Conservation (phyloP, 306 rosid species). For the Senna siamea region DNA sequence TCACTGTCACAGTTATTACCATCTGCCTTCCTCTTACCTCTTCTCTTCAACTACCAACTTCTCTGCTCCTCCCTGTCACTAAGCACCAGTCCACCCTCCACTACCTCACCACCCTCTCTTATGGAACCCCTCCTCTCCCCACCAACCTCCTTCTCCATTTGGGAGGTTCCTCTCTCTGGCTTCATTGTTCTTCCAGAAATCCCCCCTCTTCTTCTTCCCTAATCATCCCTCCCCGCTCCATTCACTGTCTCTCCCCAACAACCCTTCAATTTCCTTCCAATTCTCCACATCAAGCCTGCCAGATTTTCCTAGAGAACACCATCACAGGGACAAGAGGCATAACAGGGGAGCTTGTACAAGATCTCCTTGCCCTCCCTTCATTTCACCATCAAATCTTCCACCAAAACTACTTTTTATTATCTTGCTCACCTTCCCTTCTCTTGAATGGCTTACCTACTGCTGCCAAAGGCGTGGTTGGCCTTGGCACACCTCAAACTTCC, state of each 20-base stretch:
- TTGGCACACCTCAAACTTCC: conserved; percentile 60
- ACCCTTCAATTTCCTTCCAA: conserved; percentile 2
- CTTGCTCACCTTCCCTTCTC: conserved; percentile 54
- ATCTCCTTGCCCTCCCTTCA: conserved; percentile 37
- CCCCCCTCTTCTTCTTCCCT: conserved; percentile 44
- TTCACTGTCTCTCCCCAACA: conserved; percentile 61
- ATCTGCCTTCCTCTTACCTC: background rate
- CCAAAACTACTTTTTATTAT: too few relatives aligned
- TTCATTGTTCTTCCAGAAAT: conserved; percentile 41
- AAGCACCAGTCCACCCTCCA: conserved; percentile 61
- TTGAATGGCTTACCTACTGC: conserved; percentile 56
- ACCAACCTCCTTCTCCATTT: conserved; percentile 64
- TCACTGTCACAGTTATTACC: too few relatives aligned
- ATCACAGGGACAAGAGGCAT: conserved; percentile 34
- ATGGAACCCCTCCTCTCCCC: conserved; percentile 50
- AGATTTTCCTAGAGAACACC: conserved; percentile 42
- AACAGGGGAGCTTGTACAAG: conserved; percentile 54
- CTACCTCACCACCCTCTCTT: conserved; percentile 54
- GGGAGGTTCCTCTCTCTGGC: conserved; percentile 57
- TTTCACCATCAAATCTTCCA: background rate
- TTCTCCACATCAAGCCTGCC: conserved; percentile 41
- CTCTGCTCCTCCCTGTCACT: conserved; percentile 32
- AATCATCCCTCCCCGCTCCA: conserved; percentile 51
- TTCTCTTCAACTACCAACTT: too few relatives aligned
- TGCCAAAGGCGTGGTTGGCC: conserved; percentile 66